phyloP scores from a whole-genome alignment of 768 basidiomycete species.

The Russula griseocarnosa region DNA sequence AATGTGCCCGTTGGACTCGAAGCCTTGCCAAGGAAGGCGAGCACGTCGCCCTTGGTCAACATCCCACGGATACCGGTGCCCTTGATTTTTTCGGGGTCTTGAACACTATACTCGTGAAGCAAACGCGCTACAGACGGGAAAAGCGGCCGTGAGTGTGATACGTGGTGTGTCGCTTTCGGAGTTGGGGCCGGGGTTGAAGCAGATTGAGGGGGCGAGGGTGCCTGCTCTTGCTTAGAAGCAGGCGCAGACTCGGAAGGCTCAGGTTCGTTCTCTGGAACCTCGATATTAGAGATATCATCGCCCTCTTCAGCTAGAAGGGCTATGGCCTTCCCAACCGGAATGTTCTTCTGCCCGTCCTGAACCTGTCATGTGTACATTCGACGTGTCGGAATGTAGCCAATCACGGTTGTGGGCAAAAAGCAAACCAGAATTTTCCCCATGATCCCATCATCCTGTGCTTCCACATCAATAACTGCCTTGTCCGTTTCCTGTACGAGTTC shows the following conservation, averaged over 20 bases:
- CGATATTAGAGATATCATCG: slow-evolving; percentile 86
- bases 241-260: slow-evolving; percentile 23
- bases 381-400: background rate
- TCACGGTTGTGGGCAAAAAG: slow-evolving; percentile 16
- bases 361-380: slow-evolving; percentile 40
- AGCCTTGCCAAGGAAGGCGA: slow-evolving; percentile 81
- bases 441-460: slow-evolving; percentile 95
- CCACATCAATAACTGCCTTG: slow-evolving; percentile 96
- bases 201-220: slow-evolving; percentile 30
- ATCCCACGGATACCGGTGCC: slow-evolving; percentile 90
- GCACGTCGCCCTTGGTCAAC: slow-evolving; percentile 94
- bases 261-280: slow-evolving; percentile 48
- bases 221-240: slow-evolving; percentile 29
- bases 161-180: slow-evolving; percentile 32
- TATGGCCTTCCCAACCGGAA: slow-evolving; percentile 85
- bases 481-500: slow-evolving; percentile 73
- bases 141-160: slow-evolving; percentile 61
- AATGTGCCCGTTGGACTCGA: slow-evolving; percentile 72
- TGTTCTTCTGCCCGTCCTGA: slow-evolving; percentile 74
- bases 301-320: slow-evolving; percentile 94
- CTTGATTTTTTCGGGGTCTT: slow-evolving; percentile 62
- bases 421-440: slow-evolving; percentile 89
- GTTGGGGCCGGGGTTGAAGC: slow-evolving; percentile 34
- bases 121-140: slow-evolving; percentile 90
- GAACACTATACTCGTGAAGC: slow-evolving; percentile 58